A percentile compares a stretch with the other conserved stretches of the same genome.
Conservation (phyloP, 1,284 basidiomycete species). For the Bondarzewia mesenterica region DNA sequence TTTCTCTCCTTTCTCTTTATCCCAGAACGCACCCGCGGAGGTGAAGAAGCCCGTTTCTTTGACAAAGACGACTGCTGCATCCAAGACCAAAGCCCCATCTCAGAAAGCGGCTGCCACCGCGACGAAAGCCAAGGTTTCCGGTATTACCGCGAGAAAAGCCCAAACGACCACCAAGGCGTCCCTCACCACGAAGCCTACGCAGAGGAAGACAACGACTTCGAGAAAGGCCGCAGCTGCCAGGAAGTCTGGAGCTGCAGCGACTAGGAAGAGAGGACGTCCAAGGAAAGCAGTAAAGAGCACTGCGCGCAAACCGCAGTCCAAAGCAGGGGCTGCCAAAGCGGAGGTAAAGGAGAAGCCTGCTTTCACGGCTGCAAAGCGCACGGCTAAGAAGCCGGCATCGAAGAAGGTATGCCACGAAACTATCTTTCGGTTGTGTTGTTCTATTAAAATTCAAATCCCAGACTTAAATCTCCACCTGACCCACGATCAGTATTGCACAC, state of each 20-base stretch:
- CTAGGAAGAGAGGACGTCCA: not conserved
- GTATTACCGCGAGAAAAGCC: no score
- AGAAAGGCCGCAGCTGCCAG: not conserved
- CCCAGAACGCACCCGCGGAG: constrained; percentile 50
- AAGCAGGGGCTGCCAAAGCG: not conserved
- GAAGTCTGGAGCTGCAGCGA: not conserved
- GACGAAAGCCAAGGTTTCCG: constrained; percentile 27
- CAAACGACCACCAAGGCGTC: no score
- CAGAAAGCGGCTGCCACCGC: constrained; percentile 29
- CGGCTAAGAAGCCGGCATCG: constrained; percentile 17
- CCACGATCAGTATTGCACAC: no score
- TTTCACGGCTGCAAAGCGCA: constrained; percentile 5
- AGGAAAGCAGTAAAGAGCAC: constrained; percentile 1
- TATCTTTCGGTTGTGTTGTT: no score
- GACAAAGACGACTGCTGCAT: constrained; percentile 36
- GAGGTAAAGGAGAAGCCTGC: not conserved
- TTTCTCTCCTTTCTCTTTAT: constrained; percentile 11
- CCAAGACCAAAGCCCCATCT: constrained; percentile 43
- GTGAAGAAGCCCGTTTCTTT: constrained; percentile 18
- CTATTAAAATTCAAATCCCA: no score
- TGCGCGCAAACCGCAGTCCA: not conserved
- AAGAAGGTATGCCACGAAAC: constrained; percentile 5
- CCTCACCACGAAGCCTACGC: not conserved
- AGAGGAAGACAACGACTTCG: not conserved
- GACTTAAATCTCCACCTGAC: no score